Evolutionary conservation across 805 yeast species (phyloP), one percentile per base, ranked within the genome.

Genomic region (Nakazawaea pomicola): DNA sequence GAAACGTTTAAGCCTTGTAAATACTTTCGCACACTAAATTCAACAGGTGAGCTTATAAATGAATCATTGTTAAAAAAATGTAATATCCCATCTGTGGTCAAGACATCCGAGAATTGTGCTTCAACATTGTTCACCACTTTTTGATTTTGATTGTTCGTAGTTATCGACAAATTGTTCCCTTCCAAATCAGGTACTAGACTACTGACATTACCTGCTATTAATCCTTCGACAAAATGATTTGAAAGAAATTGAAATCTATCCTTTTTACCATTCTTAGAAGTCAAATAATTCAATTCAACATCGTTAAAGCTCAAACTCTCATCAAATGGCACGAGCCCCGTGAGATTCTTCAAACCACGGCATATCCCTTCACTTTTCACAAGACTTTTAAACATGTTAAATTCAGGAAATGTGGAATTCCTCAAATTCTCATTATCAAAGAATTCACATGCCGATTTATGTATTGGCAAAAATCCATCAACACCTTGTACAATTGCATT

Each of bases 401-500:
- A 48, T 9, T 24, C 10, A 8, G 29, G 35, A 12, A 30, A 9
- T 6, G 36, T 23, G 8, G 17, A 36, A 17, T 44, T 36, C 15
- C 43, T 47, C n/a, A n/a, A n/a, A 25, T 52, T 48, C 7, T 42
- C 29, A 18, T 48, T 44, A 12, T 46, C 40, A 9, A 50, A 49
- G 2, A 29, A 9, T 3, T 64, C 65, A 51, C 67, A 68, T 15
- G 65, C 46, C 20, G 54, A 44, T 36, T 61, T 61, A 52, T 60
- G 61, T 24, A 51, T 28, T 11, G 67, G 63, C 1, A 83, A 47
- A 9, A 72, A 50, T 14, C 61, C 50, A 42, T 75, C 76, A 2
- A 83, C 65, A 1, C 84, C 88, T 44, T 83, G 87, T 10, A 87
- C 75, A 21, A 73, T 74, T 0, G 90, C 76, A 49, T 77, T 68